Conservation (phyloP, 2,329 filamentous ascomycete genomes). For the Penicillium brevicompactum region DNA sequence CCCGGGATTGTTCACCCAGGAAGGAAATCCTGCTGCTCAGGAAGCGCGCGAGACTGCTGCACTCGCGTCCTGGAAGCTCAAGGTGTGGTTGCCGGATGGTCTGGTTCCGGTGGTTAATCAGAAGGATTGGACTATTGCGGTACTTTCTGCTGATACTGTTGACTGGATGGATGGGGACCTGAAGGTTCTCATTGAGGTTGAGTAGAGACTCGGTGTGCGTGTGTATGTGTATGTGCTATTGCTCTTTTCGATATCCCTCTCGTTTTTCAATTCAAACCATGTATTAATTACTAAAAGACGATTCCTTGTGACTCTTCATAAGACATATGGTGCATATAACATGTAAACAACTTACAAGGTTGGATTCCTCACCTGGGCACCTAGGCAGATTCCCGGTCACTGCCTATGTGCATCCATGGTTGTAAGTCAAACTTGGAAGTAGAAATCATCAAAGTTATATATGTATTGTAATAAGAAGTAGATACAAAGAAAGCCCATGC, state of each 20-base stretch:
- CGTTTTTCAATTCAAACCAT: conserved; percentile 1
- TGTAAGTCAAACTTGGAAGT: not conserved
- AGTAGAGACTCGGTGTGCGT: conserved; percentile 5
- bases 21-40: conserved; percentile 18
- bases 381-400: too few species aligned
- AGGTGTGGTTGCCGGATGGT: conserved; percentile 47
- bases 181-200: conserved; percentile 45
- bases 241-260: not conserved
- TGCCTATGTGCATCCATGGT: not conserved
- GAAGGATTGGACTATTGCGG: conserved; percentile 48
- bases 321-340: not conserved
- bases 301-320: not conserved
- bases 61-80: conserved; percentile 35
- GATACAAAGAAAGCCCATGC: conserved; percentile 3
- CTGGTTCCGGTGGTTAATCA: conserved; percentile 41
- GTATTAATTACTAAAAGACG: not conserved
- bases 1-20: conserved; percentile 19
- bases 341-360: not conserved
- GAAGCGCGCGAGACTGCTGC: conserved; percentile 19
- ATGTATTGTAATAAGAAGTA: conserved; percentile 1
- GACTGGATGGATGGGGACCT: conserved; percentile 52
- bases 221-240: not conserved
- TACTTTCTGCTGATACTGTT: conserved; percentile 45
- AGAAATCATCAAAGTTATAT: not conserved
- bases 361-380: too few species aligned